Base-by-base conservation (phyloP, 2,329 filamentous ascomycete genomes). In the Aspergillus fijiensis region DNA sequence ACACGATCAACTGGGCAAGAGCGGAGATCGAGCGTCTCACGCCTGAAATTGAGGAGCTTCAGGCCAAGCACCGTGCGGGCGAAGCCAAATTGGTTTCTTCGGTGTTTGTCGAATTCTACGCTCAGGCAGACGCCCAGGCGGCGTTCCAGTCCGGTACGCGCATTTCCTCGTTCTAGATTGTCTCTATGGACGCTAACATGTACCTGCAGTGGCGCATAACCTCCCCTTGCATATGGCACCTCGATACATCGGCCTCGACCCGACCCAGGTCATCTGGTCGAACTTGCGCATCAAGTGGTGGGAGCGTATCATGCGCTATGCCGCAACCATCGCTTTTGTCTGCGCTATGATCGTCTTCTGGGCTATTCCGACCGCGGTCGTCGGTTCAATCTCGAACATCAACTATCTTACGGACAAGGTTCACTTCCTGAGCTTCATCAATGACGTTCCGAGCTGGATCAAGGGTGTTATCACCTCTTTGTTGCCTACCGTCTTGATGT, bases 1-100 rank as follows among this genome's bases (percentile, higher is more conserved):
- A 99, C 77, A 95, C 92, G 0, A 97, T 99, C 74, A 87, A 94
- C 63, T 97, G 90, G 89, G 90, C 87, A 64, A 89, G 95, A 55
- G 81, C 83, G 1, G 89, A 96, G 74, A 85, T 97, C 55, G 85
- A 89, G 64, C 87, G 87, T 52, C 84, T 96, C 49, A 88, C 89
- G 55, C 88, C 90, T 0, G 83, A 90, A 61, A 88, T 92, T 31
- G 84, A 89, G 53, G 81, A 84, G 48, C 82, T 86, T 25, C 91
- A 95, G 73, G 82, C 81, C 47, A 82, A 84, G 52, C 90, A 94
- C 71, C 84, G 82, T 53, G 78, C 81, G 27, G 86, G 89, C 55
- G 83, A 90, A 45, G 86, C 82, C 50, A 84, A 87, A 62, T 84
- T 86, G 63, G 80, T 92, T 33, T 86, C 89, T 14, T 89, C 92